Base-by-base conservation (phyloP, 768 basidiomycete genomes). In the Galerina sulciceps region DNA sequence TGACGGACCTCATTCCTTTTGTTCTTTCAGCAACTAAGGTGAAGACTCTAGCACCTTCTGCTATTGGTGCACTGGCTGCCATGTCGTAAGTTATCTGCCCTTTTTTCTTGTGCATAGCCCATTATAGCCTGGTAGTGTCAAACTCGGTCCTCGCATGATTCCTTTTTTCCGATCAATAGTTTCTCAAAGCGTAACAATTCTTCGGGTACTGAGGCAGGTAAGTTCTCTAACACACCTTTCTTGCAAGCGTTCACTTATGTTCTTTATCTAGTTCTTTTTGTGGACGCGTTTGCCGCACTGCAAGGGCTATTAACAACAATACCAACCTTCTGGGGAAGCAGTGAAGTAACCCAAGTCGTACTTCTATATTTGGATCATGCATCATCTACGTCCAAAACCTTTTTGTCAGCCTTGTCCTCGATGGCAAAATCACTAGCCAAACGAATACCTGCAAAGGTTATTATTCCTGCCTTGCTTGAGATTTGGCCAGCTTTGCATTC, bases 101-200 rank as follows among this genome's bases (percentile, higher is more conserved):
- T 55, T 45, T 35, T 43, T 36, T 22, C 14, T 42, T 14, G 20
- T 23, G 18, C 22, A 14, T 45, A 37, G 20, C 56, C 44, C 53
- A 38, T 64, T 42, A 69, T 53, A 34, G 37, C 4, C 41, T 36
- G 44, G 14, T 65, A 96, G 94, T 17, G 70, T 79, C 17, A 86
- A 88, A 45, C 82, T 98, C 18, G 94, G 93, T 0, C 93, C 96
- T 10, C 88, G 96, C 0, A 80, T 94, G 49, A 94, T 99, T 49
- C 94, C 96, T 4, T 82, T 86, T 73, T 89, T 97, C 74, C 85
- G 85, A 52, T 81, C 85, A 13, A 83, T 96, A 45, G 81, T 91
- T 14, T 73, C 84, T 4, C 79, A 86, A 53, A 85, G 85, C 57
- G 74, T 86, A 35, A 55, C 70, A 18, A 69, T 85, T 26, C 74